These are phyloP conservation scores for Fusarium falciforme DNA, from an alignment of 2,329 filamentous ascomycete species.

Conservation along the genomic window DNA sequence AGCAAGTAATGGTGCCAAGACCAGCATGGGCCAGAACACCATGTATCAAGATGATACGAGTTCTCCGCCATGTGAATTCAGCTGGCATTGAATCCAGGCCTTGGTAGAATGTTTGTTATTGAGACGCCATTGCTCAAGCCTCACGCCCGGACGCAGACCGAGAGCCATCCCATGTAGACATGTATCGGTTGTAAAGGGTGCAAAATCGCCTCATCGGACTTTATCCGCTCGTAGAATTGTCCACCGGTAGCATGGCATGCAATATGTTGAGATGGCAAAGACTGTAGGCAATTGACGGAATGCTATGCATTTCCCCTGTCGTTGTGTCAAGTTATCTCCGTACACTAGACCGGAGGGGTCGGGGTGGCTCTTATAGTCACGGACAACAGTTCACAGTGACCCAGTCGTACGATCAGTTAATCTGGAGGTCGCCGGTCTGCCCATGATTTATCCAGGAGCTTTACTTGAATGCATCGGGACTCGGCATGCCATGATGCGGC, in stretches of 20 bases:
- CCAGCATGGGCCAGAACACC: not conserved
- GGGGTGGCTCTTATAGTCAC: not conserved
- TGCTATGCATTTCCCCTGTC: not conserved
- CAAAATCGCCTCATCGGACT: not conserved
- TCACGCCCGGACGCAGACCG: not conserved
- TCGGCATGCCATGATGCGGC: not conserved
- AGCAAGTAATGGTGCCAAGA: not conserved
- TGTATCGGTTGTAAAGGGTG: not conserved
- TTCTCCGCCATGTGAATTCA: not conserved
- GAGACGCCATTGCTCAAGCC: not conserved
- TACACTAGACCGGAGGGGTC: not conserved
- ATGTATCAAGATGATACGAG: not conserved
- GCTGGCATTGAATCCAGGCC: not conserved
- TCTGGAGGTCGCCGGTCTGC: not conserved
- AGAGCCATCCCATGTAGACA: not conserved
- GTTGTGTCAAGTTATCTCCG: not conserved
- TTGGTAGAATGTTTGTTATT: not conserved
- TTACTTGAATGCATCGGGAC: not conserved
- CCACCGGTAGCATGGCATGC: not conserved
- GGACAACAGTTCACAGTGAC: fast-evolving
- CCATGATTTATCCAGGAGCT: not conserved
- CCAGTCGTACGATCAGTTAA: not conserved
- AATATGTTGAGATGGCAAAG: not conserved
- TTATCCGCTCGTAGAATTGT: not conserved
- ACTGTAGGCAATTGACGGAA: not conserved